Base-by-base conservation (phyloP, 352 stramenopile genomes). In the Elongisporangium prolatum region DNA sequence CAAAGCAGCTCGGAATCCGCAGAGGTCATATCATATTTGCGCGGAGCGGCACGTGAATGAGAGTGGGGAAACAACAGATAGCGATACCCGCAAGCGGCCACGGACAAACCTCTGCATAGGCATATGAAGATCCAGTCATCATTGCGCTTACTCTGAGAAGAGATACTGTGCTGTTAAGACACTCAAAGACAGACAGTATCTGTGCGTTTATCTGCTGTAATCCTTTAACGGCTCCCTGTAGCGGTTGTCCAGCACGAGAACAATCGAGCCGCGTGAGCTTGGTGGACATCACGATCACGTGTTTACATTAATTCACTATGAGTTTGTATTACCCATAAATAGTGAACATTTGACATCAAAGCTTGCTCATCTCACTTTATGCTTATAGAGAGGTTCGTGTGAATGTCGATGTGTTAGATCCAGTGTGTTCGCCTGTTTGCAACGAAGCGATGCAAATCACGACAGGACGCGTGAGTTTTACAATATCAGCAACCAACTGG, bases 51-150 rank as follows among this genome's bases (percentile, higher is more conserved):
- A 47, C 22, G 37, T 17, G 61, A 68, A 54, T 52, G 21, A 11
- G 57, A 65, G 38, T 48, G 61, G 17, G 48, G 64, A 48, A n/a
- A 38, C 20, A 34, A 40, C 51, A 9, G 61, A 68, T 49, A 20
- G 34, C 16, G 61, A 68, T 22, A 38, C 34, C 21, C 18, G 64
- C 47, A 54, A 52, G 38, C 51, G 64, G 17, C 16, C 52, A 18
- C 40, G 53, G 11, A 34, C 57, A 4, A 68, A 68, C 7, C 47
- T 68, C 14, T 68, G 56, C 47, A 65, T 61, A 24, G 61, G 57
- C 18, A 47, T 40, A 40, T 9, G 5, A 5, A 40, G 9, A 5
- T 40, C 28, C 28, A 4, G n/a, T n/a, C n/a, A n/a, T n/a, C n/a
- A n/a, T n/a, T n/a, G n/a, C n/a, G n/a, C n/a, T n/a, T n/a, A n/a